Percentiles rank a stretch among this genome's conserved stretches.
These are phyloP conservation scores for Ceratocystis lukuohia DNA, from an alignment of 2,329 filamentous ascomycete genomes.

Conservation along the genomic window DNA sequence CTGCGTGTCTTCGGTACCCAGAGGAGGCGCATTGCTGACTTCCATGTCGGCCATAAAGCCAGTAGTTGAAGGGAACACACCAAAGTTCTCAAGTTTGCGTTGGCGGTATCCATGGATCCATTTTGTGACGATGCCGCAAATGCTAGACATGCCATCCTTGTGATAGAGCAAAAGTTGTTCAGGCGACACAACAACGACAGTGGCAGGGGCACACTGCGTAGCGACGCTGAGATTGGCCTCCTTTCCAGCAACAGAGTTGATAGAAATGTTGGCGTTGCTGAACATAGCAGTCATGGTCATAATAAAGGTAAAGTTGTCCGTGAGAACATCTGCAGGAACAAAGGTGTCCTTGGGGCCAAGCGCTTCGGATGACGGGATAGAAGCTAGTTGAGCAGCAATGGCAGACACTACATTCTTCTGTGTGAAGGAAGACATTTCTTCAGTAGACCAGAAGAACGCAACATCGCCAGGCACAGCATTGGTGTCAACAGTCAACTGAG, in stretches of 20 bases:
- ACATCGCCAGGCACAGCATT: constrained; percentile 41
- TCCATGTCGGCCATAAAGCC: constrained; percentile 26
- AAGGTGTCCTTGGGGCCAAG: constrained; percentile 66
- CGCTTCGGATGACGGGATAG: constrained; percentile 61
- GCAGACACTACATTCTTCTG: constrained; percentile 79
- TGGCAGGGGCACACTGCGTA: constrained; percentile 62
- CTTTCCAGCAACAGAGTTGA: constrained; percentile 74
- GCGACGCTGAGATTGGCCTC: constrained; percentile 59
- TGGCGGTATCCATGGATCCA: constrained; percentile 59
- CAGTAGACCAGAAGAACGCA: constrained; percentile 54
- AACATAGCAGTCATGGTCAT: constrained; percentile 73
- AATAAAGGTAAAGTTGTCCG: constrained; percentile 63
- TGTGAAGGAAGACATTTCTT: constrained; percentile 69
- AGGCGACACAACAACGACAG: constrained; percentile 66
- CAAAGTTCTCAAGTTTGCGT: constrained; percentile 52
- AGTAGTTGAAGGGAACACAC: constrained; percentile 55
- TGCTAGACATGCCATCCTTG: background rate
- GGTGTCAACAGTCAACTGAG: constrained; percentile 52
- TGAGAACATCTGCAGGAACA: constrained; percentile 69
- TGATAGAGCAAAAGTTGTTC: constrained; percentile 26
- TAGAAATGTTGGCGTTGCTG: constrained; percentile 68
- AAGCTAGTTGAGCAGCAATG: constrained; percentile 61
- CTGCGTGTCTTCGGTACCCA: constrained; percentile 47
- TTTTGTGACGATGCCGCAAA: constrained; percentile 49
- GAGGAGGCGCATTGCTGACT: constrained; percentile 43